phyloP scores from a whole-genome alignment of 1,284 basidiomycete genomes.

The Cryptococcus amylolentus region DNA sequence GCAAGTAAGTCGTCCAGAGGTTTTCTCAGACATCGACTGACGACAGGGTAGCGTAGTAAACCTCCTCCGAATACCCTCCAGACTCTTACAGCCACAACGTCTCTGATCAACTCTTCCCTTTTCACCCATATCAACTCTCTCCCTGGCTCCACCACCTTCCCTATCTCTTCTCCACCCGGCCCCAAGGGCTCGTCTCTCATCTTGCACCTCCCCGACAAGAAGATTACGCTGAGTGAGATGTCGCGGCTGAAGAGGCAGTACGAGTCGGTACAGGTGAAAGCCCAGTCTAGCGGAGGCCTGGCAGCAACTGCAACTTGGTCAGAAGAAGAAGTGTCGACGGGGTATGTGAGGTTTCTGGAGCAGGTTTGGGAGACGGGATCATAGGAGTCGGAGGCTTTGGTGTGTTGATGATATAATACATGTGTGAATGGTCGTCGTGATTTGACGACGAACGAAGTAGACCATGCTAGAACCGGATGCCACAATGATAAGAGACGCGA shows the following conservation, averaged over 20 bases:
- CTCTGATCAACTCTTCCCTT: constrained; percentile 64
- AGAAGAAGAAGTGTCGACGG: constrained; percentile 65
- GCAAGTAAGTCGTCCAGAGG: constrained; percentile 55
- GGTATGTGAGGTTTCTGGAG: constrained; percentile 76
- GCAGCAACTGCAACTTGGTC: constrained; percentile 76
- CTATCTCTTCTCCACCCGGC: constrained; percentile 56
- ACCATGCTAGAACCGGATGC: not conserved
- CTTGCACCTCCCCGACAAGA: constrained; percentile 50
- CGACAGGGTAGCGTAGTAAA: constrained; percentile 58
- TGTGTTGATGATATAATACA: not conserved
- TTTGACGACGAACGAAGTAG: not conserved
- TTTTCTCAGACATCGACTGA: not conserved
- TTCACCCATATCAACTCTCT: constrained; percentile 57
- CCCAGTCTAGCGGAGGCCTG: constrained; percentile 75
- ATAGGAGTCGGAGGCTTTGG: constrained; percentile 15
- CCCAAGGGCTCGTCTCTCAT: constrained; percentile 12
- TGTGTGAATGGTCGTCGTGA: too few relatives aligned
- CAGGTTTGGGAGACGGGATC: constrained; percentile 52
- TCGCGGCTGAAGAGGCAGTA: constrained; percentile 85
- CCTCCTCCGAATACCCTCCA: constrained; percentile 78
- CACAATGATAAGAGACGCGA: not conserved
- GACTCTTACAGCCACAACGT: constrained; percentile 68
- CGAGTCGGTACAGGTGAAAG: constrained; percentile 77
- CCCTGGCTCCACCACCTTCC: constrained; percentile 54
- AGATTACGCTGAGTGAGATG: constrained; percentile 73